Evolutionary conservation across 2,329 filamentous ascomycete species (phyloP).

Genomic region (Fragosphaeria purpurea): DNA sequence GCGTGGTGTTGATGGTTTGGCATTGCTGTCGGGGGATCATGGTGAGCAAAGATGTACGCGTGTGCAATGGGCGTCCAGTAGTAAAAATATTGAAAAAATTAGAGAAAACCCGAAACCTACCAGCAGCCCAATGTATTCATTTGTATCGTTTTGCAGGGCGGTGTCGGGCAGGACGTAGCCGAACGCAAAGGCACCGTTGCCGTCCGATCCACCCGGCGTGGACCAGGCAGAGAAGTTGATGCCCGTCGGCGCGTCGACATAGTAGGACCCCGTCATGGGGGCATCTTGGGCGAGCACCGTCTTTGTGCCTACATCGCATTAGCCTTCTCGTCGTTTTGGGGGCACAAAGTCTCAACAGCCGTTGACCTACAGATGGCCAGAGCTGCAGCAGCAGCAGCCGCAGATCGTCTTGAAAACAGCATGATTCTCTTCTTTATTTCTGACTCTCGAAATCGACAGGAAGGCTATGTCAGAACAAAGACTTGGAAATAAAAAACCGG

Average conservation of each 20-base stretch:
- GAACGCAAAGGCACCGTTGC: constrained; percentile 22
- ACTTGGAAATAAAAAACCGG: too few species aligned
- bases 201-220: background rate
- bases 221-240: constrained; percentile 11
- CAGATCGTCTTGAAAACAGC: background rate
- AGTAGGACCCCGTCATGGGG: background rate
- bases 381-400: background rate
- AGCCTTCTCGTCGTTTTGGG: too few species aligned
- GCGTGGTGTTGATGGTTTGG: constrained; percentile 30
- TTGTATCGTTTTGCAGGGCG: constrained; percentile 34
- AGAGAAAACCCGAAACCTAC: constrained; percentile 30
- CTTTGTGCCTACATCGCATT: background rate
- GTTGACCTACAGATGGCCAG: background rate
- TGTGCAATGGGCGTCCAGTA: too few species aligned
- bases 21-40: constrained; percentile 27
- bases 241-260: constrained; percentile 6
- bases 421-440: background rate
- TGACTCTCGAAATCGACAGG: background rate
- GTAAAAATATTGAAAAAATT: too few species aligned
- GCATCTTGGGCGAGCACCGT: background rate
- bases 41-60: too few species aligned
- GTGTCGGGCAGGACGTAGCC: constrained; percentile 43
- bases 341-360: too few species aligned
- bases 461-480: too few species aligned
- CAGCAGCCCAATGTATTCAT: constrained; percentile 50